Base-by-base conservation (phyloP, 768 basidiomycete species). In the Scleroderma bovista region DNA sequence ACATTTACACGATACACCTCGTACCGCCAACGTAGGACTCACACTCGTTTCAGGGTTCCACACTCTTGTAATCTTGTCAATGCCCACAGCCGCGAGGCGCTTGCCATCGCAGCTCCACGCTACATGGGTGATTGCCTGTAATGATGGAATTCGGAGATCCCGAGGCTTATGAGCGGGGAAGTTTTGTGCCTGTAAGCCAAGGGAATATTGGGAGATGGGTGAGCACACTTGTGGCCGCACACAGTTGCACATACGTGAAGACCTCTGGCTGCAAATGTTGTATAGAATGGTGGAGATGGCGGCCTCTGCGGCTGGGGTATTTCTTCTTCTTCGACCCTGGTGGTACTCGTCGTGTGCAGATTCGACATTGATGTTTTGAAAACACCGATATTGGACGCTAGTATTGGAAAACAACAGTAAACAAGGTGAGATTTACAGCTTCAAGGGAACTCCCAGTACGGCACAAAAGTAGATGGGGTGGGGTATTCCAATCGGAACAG, bases 31-130 rank as follows among this genome's bases (percentile, higher is more conserved):
- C n/a, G 13, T 44, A 10, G 31, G 17, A 71, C 82, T 63, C 62
- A 88, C 88, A 58, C 78, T 85, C 62, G 86, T 84, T 52, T 90
- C 88, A 5, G 88, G 86, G 46, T 71, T 68, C 85, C 87, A 91
- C n/a, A 91, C 66, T 56, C 88, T 72, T 11, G 81, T 80, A n/a
- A 72, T 68, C 60, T 85, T 88, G 70, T 92, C 88, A 39, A 89
- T 80, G 3, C 88, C 88, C 8, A 86, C 87, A n/a, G 81, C 86
- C 2, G 85, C 86, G 13, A 91, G 72, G 50, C 84, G 84, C 70
- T 83, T 83, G 16, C 88, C 88, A 59, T 91, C 88, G 58, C 87
- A 89, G 57, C 75, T 90, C 88, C 88, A 92, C 0, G 86, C 84
- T 46, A 90, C 81, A 60, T 88, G 86, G 40, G 75, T 86, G 73